phyloP scores from a whole-genome alignment of 768 basidiomycete genomes.

The Hydnomerulius pinastri region DNA sequence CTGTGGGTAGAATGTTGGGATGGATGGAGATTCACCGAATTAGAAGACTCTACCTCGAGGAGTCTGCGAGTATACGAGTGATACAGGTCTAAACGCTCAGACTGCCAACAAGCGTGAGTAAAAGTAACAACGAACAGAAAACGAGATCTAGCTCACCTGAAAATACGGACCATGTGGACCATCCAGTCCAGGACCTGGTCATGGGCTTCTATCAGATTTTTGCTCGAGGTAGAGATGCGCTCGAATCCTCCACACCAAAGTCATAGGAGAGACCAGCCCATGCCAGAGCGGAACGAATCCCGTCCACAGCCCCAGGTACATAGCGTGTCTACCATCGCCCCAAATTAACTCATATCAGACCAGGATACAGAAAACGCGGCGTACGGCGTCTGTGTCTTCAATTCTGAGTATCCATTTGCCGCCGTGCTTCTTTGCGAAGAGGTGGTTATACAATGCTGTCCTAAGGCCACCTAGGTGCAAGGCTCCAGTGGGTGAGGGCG shows the following conservation, averaged over 20 bases:
- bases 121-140: background rate
- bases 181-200: conserved; percentile 71
- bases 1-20: conserved; percentile 39
- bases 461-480: conserved; percentile 94
- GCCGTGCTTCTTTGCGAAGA: conserved; percentile 76
- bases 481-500: conserved; percentile 94
- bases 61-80: conserved; percentile 69
- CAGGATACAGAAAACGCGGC: conserved; percentile 22
- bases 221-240: background rate
- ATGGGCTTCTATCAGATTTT: conserved; percentile 3
- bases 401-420: conserved; percentile 93
- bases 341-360: background rate
- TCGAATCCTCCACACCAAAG: conserved; percentile 61
- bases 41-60: conserved; percentile 57
- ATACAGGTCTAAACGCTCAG: conserved; percentile 87
- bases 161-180: conserved; percentile 85
- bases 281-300: conserved; percentile 68
- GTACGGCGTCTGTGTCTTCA: conserved; percentile 92
- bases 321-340: conserved; percentile 58
- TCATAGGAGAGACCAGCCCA: conserved; percentile 96
- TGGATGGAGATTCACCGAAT: too few relatives aligned
- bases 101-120: conserved; percentile 52
- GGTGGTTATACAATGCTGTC: conserved; percentile 91
- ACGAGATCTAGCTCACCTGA: conserved; percentile 52
- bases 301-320: conserved; percentile 84